Base-by-base conservation (phyloP, 768 basidiomycete species). In the Candolleomyces eurysporus region DNA sequence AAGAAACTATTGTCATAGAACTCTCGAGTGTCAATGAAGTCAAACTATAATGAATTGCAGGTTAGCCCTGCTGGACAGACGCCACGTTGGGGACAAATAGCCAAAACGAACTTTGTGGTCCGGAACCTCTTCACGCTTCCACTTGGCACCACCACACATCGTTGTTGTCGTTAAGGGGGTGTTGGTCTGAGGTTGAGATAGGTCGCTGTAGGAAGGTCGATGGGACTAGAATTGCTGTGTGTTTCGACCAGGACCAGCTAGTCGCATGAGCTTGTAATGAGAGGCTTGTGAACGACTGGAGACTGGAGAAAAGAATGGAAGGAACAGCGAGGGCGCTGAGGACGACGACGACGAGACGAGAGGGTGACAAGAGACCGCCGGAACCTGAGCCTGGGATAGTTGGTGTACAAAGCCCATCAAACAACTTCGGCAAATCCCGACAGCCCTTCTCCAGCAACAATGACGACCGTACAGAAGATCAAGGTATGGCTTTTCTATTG, bases 101-200 rank as follows among this genome's bases (percentile, higher is more conserved):
- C 32, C 48, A 48, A 13, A 59, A 63, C 80, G 59, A 63, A 94
- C 96, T 84, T 98, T 99, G 78, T 98, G 97, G 78, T 98, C 97
- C 58, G 92, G 93, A 49, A 98, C 95, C 68, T 91, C 85, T 82
- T 98, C 97, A 71, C 95, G 84, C 81, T 98, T 98, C 97, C 96
- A 97, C 66, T 91, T 87, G 48, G 90, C 81, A 69, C 87, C 92
- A 66, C 87, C 84, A 84, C 76, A 75, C 71, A 73, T 73, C n/a
- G 85, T 88, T 51, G 60, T 61, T 43, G 61, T 64, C 61, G 43
- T 62, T 64, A 62, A 68, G 65, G 65, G 67, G 66, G 62, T 69
- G 60, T 42, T 64, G 63, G 54, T 64, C 62, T 63, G 67, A 58
- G 65, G 61, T 63, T 62, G 58, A 66, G 67, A 67, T 64, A 71